Conservation (phyloP, 768 basidiomycete genomes). For the Agaricus sinodeliciosus region DNA sequence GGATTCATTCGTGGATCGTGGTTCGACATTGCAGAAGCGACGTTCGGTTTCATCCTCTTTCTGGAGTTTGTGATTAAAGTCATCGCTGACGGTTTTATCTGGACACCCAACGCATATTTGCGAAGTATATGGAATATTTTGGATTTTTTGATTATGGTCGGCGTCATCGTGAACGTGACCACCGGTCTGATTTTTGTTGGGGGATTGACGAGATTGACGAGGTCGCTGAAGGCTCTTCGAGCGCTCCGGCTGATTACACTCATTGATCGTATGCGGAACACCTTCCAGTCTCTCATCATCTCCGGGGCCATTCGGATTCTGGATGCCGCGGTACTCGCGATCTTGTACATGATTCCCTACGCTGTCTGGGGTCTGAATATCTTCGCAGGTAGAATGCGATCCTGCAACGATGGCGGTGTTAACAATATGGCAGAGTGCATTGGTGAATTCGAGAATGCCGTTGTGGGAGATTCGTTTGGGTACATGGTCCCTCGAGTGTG, state of each 20-base stretch:
- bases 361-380: slow-evolving; percentile 94
- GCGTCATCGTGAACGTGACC: slow-evolving; percentile 67
- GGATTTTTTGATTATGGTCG: slow-evolving; percentile 79
- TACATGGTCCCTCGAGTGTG: slow-evolving; percentile 84
- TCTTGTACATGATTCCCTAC: slow-evolving; percentile 89
- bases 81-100: slow-evolving; percentile 86
- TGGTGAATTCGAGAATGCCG: slow-evolving; percentile 63
- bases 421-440: slow-evolving; percentile 59
- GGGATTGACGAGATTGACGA: slow-evolving; percentile 74
- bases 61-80: slow-evolving; percentile 86
- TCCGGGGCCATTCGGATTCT: slow-evolving; percentile 80
- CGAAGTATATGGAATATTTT: slow-evolving; percentile 89
- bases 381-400: slow-evolving; percentile 78
- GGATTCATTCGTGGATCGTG: slow-evolving; percentile 66
- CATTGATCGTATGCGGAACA: slow-evolving; percentile 77
- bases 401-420: slow-evolving; percentile 67
- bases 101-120: slow-evolving; percentile 88
- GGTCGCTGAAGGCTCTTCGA: slow-evolving; percentile 82
- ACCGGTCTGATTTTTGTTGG: slow-evolving; percentile 71
- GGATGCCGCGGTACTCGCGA: slow-evolving; percentile 84
- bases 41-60: slow-evolving; percentile 65
- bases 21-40: slow-evolving; percentile 80
- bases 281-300: slow-evolving; percentile 83
- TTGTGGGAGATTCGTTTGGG: slow-evolving; percentile 54
- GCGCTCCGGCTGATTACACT: slow-evolving; percentile 88